A percentile compares a stretch with the other conserved stretches of the same genome.
Conservation (phyloP, 2,329 filamentous ascomycete genomes). For the Clonostachys chloroleuca region DNA sequence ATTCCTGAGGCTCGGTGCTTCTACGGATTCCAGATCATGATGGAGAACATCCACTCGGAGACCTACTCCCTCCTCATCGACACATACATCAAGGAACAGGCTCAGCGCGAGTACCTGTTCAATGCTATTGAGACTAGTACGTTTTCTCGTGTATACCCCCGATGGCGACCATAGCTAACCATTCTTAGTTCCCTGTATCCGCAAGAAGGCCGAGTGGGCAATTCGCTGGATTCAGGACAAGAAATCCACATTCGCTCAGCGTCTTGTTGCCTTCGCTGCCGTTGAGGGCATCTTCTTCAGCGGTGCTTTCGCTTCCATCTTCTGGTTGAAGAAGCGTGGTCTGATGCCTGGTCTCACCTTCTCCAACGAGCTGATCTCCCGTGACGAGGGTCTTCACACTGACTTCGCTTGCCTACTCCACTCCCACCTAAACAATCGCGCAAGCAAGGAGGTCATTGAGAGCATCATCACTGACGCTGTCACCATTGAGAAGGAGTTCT, state of each 20-base stretch:
- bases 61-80: constrained; percentile 99
- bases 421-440: constrained; percentile 93
- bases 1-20: constrained; percentile 98
- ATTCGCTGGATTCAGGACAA: constrained; percentile 91
- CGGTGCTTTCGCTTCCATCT: constrained; percentile 96
- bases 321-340: constrained; percentile 99
- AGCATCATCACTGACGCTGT: constrained; percentile 94
- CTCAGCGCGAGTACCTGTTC: constrained; percentile 91
- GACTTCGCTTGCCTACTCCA: constrained; percentile 98
- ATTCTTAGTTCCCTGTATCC: constrained; percentile 79
- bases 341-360: constrained; percentile 98
- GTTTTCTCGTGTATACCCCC: background rate
- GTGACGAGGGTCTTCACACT: constrained; percentile 98
- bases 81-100: constrained; percentile 97
- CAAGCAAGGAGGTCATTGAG: constrained; percentile 74
- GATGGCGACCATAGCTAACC: constrained; percentile 9
- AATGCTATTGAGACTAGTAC: constrained; percentile 96
- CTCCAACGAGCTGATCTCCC: constrained; percentile 99
- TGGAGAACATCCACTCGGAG: constrained; percentile 99
- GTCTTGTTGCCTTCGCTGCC: constrained; percentile 92
- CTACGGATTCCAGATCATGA: constrained; percentile 99
- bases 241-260: constrained; percentile 90
- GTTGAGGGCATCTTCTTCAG: constrained; percentile 99
- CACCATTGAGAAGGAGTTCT: constrained; percentile 92
- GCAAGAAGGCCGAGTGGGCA: constrained; percentile 98